phyloP scores from a whole-genome alignment of 139 green algal genomes.

The Chlamydomonas incerta region DNA sequence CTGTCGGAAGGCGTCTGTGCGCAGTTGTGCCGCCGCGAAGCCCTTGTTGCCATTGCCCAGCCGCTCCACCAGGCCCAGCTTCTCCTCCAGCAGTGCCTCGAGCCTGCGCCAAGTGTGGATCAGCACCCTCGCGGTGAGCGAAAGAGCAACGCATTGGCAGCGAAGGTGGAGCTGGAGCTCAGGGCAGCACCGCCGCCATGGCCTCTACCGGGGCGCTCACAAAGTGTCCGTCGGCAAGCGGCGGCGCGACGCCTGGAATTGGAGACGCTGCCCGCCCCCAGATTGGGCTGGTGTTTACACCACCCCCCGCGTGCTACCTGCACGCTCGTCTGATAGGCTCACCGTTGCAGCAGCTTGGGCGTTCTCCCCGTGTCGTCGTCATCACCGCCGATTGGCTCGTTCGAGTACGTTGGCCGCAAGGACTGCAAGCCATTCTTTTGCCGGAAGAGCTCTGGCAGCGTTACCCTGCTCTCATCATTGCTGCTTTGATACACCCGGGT shows the following conservation, averaged over 20 bases:
- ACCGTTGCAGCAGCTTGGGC: constrained; percentile 48
- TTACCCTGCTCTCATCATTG: constrained; percentile 6
- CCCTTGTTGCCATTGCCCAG: constrained; percentile 52
- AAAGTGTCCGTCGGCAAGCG: no score
- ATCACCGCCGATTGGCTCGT: background rate
- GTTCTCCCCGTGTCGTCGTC: constrained; percentile 25
- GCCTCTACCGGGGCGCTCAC: no score
- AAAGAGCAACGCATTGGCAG: no score
- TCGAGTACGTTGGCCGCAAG: constrained; percentile 36
- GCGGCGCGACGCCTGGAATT: no score
- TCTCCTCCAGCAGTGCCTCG: constrained; percentile 58
- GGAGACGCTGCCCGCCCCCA: no score
- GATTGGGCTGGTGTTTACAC: no score
- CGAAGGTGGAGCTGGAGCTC: no score
- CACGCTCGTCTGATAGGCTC: no score
- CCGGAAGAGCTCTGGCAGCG: constrained; percentile 48
- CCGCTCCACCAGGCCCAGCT: constrained; percentile 50
- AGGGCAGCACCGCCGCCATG: no score
- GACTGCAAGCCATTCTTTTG: constrained; percentile 25
- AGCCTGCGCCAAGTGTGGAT: constrained; percentile 34
- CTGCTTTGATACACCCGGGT: constrained; percentile 6
- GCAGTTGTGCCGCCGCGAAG: constrained; percentile 54
- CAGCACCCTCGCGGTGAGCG: no score
- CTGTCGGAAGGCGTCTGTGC: constrained; percentile 56
- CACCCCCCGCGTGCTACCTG: no score